Percentiles rank a stretch among this genome's conserved stretches.
phyloP scores from a whole-genome alignment of 768 basidiomycete genomes.

The Crepidotus variabilis region DNA sequence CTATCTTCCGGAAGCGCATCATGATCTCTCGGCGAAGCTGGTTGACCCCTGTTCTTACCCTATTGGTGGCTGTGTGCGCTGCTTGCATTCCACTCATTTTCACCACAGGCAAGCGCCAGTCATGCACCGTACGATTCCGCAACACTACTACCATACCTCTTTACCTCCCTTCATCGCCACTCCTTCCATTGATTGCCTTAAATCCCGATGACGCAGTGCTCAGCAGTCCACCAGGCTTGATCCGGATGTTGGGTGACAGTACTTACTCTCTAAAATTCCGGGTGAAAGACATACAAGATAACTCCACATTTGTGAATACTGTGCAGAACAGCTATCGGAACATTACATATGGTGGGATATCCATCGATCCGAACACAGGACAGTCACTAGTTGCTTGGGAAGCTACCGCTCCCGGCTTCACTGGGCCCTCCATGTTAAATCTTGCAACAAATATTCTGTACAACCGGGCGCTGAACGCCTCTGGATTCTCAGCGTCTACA shows the following conservation, averaged over 20 bases:
- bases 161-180: slow-evolving; percentile 49
- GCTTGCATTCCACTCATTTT: slow-evolving; percentile 67
- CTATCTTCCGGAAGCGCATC: slow-evolving; percentile 69
- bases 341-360: slow-evolving; percentile 66
- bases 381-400: slow-evolving; percentile 69
- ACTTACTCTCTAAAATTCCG: slow-evolving; percentile 23
- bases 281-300: slow-evolving; percentile 45
- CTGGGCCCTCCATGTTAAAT: slow-evolving; percentile 62
- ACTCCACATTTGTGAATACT: slow-evolving; percentile 53
- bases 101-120: slow-evolving; percentile 45
- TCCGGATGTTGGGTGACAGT: slow-evolving; percentile 41
- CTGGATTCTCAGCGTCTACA: slow-evolving; percentile 30
- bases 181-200: slow-evolving; percentile 26
- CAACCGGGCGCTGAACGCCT: slow-evolving; percentile 54
- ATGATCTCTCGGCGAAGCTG: slow-evolving; percentile 65
- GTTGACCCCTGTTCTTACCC: slow-evolving; percentile 56
- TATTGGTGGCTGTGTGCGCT: slow-evolving; percentile 55
- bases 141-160: slow-evolving; percentile 39
- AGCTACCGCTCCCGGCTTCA: slow-evolving; percentile 53
- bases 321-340: slow-evolving; percentile 50
- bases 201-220: slow-evolving; percentile 33
- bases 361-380: slow-evolving; percentile 47
- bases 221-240: slow-evolving; percentile 52
- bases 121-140: slow-evolving; percentile 42
- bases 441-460: slow-evolving; percentile 65